A percentile compares a stretch with the other conserved stretches of the same genome.
phyloP scores from a whole-genome alignment of 1,284 basidiomycete species.

The Hemileia vastatrix region DNA sequence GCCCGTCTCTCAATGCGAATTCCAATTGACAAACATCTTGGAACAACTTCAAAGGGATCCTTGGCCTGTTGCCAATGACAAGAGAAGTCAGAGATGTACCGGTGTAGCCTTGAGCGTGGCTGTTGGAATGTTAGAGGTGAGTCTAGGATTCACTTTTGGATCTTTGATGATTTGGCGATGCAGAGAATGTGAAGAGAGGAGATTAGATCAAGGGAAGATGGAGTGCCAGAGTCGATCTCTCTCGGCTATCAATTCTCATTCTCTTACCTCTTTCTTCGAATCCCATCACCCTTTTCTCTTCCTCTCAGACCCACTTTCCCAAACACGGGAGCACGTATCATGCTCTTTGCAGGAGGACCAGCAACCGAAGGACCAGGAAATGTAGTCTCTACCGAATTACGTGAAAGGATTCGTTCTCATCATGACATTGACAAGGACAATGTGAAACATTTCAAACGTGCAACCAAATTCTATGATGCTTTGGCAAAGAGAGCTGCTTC shows the following conservation, averaged over 20 bases:
- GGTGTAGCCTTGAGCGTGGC: constrained; percentile 43
- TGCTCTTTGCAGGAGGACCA: constrained; percentile 45
- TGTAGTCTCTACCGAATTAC: constrained; percentile 44
- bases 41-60: constrained; percentile 45
- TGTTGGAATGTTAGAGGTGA: constrained; percentile 39
- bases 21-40: constrained; percentile 43
- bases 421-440: constrained; percentile 46
- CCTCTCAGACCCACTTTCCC: constrained; percentile 36
- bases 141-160: not conserved
- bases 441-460: constrained; percentile 44
- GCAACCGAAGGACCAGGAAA: constrained; percentile 43
- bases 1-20: constrained; percentile 44
- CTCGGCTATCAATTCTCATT: not conserved
- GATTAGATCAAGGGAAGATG: too few relatives aligned
- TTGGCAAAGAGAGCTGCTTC: constrained; percentile 39
- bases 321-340: constrained; percentile 43
- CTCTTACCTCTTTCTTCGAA: not conserved
- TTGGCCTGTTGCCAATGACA: constrained; percentile 45
- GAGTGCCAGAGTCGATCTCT: not conserved
- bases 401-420: constrained; percentile 44
- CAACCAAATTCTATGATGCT: constrained; percentile 43
- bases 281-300: not conserved
- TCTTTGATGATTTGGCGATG: too few relatives aligned
- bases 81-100: constrained; percentile 43
- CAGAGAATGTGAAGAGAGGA: not conserved